Conservation (phyloP, 495 filamentous ascomycete species). For the Schizothecium vesticola region DNA sequence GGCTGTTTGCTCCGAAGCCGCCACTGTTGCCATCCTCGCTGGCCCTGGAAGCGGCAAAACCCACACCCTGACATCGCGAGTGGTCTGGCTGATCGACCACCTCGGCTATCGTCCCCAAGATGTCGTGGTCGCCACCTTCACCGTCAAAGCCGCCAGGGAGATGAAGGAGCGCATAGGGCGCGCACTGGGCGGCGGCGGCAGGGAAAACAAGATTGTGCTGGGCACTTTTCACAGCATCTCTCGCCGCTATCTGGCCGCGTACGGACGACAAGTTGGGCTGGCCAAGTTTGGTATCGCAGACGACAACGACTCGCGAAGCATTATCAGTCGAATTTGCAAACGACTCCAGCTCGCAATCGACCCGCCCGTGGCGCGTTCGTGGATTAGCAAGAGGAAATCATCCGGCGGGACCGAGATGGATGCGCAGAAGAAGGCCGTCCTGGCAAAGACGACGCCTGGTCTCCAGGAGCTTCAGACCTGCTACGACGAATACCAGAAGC, state of each 20-base stretch:
- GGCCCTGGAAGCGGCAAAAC: slow-evolving; percentile 85
- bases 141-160: slow-evolving; percentile 91
- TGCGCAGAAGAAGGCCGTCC: slow-evolving; percentile 12
- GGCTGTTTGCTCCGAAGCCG: slow-evolving; percentile 76
- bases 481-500: slow-evolving; percentile 72
- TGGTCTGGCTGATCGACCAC: slow-evolving; percentile 86
- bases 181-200: slow-evolving; percentile 68
- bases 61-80: slow-evolving; percentile 89
- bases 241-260: slow-evolving; percentile 74
- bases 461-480: slow-evolving; percentile 54
- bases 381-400: slow-evolving; percentile 86
- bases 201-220: slow-evolving; percentile 73
- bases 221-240: slow-evolving; percentile 97
- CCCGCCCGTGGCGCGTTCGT: slow-evolving; percentile 57
- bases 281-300: slow-evolving; percentile 91
- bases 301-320: slow-evolving; percentile 67
- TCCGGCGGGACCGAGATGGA: slow-evolving; percentile 55
- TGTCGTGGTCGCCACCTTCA: slow-evolving; percentile 96
- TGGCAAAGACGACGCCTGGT: slow-evolving; percentile 48
- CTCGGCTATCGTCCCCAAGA: slow-evolving; percentile 78
- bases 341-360: slow-evolving; percentile 63
- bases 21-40: slow-evolving; percentile 85
- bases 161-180: slow-evolving; percentile 86
- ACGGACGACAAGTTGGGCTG: slow-evolving; percentile 82
- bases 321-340: slow-evolving; percentile 79